Evolutionary conservation across 495 filamentous ascomycete species (phyloP).

Genomic region (Saxispiralis lemnorum): DNA sequence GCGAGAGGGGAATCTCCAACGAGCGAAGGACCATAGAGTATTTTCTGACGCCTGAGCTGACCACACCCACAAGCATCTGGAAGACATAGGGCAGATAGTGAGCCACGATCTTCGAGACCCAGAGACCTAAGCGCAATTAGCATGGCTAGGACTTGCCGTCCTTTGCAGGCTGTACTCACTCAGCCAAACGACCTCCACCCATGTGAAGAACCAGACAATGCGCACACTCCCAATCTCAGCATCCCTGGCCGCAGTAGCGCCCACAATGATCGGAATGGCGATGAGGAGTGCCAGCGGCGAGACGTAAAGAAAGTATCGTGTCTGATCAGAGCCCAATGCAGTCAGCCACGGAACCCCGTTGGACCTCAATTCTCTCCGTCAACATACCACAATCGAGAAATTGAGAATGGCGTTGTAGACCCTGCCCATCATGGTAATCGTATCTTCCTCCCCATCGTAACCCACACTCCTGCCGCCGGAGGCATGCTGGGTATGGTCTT

Average conservation of each 20-base stretch:
- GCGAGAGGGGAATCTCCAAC: slow-evolving; percentile 66
- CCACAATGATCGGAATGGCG: slow-evolving; percentile 64
- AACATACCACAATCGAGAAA: slow-evolving; percentile 47
- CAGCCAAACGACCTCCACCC: slow-evolving; percentile 53
- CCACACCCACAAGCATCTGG: slow-evolving; percentile 72
- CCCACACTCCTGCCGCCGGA: slow-evolving; percentile 22
- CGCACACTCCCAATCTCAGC: slow-evolving; percentile 46
- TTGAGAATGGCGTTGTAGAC: slow-evolving; percentile 71
- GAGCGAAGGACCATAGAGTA: slow-evolving; percentile 67
- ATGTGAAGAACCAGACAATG: slow-evolving; percentile 66
- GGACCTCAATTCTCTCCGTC: too few relatives aligned
- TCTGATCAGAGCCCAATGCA: slow-evolving; percentile 19
- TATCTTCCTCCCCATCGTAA: slow-evolving; percentile 40
- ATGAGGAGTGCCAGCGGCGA: slow-evolving; percentile 58
- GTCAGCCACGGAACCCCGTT: too few relatives aligned
- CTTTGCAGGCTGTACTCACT: neutral
- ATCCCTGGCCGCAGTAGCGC: slow-evolving; percentile 35
- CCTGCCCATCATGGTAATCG: slow-evolving; percentile 65
- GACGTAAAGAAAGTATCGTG: slow-evolving; percentile 78
- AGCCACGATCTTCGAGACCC: slow-evolving; percentile 70
- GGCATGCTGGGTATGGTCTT: slow-evolving; percentile 27
- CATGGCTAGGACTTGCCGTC: too few relatives aligned
- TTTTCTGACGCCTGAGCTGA: slow-evolving; percentile 80
- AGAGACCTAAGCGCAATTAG: slow-evolving; percentile 39
- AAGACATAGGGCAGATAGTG: slow-evolving; percentile 65